These are phyloP conservation scores for Aspergillus pseudoglaucus DNA, from an alignment of 2,329 filamentous ascomycete genomes.

Conservation along the genomic window DNA sequence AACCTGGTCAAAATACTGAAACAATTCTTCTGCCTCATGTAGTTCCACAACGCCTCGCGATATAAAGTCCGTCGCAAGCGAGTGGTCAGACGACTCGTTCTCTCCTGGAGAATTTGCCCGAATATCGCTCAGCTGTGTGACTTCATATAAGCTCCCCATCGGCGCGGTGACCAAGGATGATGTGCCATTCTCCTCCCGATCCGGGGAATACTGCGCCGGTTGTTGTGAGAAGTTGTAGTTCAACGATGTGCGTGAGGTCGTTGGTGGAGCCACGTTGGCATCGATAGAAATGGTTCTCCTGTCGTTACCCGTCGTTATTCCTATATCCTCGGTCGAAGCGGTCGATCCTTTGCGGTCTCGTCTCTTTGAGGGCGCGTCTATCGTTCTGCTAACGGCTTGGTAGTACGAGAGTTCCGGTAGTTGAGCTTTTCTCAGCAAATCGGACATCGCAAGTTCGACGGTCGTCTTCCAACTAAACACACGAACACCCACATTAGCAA, in stretches of 20 bases:
- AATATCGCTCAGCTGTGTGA: conserved; percentile 39
- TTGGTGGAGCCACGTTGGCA: conserved; percentile 6
- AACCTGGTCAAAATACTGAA: conserved; percentile 35
- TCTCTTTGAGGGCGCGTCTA: conserved; percentile 24
- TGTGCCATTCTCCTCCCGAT: conserved; percentile 31
- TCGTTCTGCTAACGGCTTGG: conserved; percentile 23
- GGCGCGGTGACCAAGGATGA: conserved; percentile 36
- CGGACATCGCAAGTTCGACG: conserved; percentile 34
- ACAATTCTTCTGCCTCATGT: conserved; percentile 38
- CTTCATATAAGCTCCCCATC: conserved; percentile 46
- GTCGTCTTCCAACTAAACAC: conserved; percentile 31
- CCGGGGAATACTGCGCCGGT: conserved; percentile 28
- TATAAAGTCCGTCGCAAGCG: conserved; percentile 44
- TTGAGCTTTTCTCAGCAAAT: conserved; percentile 31
- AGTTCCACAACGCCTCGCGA: conserved; percentile 43
- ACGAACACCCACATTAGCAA: conserved; percentile 8
- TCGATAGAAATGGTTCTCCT: conserved; percentile 12
- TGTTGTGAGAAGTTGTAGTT: conserved; percentile 18
- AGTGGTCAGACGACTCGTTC: conserved; percentile 27
- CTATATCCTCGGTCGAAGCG: conserved; percentile 25
- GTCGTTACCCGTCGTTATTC: conserved; percentile 11
- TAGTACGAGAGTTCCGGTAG: conserved; percentile 34
- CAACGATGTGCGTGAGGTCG: conserved; percentile 14
- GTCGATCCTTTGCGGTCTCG: conserved; percentile 28
- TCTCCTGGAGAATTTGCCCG: conserved; percentile 27